Evolutionary conservation across 371 early-diverging fungal genomes (phyloP), one percentile per base, ranked within the genome.

Genomic region (Cladochytrium tenue): DNA sequence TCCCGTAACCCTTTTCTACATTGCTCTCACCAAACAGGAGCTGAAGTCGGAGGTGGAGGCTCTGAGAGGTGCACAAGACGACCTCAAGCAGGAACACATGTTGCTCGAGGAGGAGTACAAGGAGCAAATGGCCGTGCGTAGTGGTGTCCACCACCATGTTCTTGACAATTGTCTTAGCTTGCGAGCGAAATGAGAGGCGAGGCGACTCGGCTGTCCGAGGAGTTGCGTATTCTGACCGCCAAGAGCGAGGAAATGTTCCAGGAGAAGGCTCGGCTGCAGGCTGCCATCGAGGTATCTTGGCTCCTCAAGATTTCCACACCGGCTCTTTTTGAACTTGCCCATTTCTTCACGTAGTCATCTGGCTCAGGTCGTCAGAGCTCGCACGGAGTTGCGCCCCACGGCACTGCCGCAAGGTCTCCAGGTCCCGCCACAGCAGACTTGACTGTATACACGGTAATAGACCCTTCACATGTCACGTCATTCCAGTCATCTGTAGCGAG

Each of bases 171-270:
- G 7, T 13, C 43, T 3, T 74, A 90, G 83, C 87, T 88, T 63
- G 87, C 90, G 5, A 81, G 85, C 32, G 89, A 89, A 67, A 89
- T 92, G 17, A 82, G 90, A 60, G 73, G 85, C 36, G 92, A 93
- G 63, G 89, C 89, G 3, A 84, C 85, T 7, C 78, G 87, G 31
- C 73, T 93, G 31, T 74, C 92, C 52, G 88, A 88, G 28, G 92
- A 93, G 56, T 79, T 89, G 51, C 88, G 88, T 59, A 64, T 59
- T 15, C 61, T 92, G 30, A 87, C 88, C 36, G 68, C 75, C 28
- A 82, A 84, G 36, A 90, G 90, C 68, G 88, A 89, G 60, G 82
- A 80, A 15, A 71, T 91, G 36, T 60, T 70, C 7, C 63, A 69
- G 1, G 79, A 43, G 13, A 43, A 43, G 20, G 43, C 43, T 13